Conservation (phyloP, 1,139 yeast genomes). For the Saccharomyces hybrid region DNA sequence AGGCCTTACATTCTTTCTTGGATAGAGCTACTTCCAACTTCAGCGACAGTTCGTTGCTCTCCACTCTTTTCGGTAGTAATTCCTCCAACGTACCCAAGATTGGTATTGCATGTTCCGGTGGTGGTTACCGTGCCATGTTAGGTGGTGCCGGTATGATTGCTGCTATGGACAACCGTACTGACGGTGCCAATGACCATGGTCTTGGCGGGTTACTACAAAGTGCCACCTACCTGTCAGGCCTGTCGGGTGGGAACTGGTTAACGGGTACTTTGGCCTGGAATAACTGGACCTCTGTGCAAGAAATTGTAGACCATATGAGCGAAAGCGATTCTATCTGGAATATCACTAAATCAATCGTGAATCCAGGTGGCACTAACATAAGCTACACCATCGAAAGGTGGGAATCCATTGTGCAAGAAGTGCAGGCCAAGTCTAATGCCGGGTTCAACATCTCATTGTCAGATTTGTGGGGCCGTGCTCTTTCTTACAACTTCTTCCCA, state of each 20-base stretch:
- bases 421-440: slow-evolving; percentile 5
- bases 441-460: slow-evolving; percentile 28
- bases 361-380: slow-evolving; percentile 60
- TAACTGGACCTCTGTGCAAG: slow-evolving; percentile 72
- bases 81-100: slow-evolving; percentile 31
- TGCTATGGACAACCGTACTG: slow-evolving; percentile 69
- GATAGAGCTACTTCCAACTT: slow-evolving; percentile 46
- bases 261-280: slow-evolving; percentile 71
- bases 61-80: slow-evolving; percentile 24
- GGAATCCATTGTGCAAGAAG: slow-evolving; percentile 27
- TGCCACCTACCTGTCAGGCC: slow-evolving; percentile 64
- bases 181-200: slow-evolving; percentile 51
- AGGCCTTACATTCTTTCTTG: slow-evolving; percentile 50
- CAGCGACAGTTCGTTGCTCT: slow-evolving; percentile 26
- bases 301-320: slow-evolving; percentile 34
- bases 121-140: slow-evolving; percentile 87
- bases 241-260: slow-evolving; percentile 36
- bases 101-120: slow-evolving; percentile 80
- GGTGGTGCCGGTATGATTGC: slow-evolving; percentile 76
- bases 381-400: slow-evolving; percentile 49
- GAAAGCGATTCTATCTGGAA: slow-evolving; percentile 48
- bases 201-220: slow-evolving; percentile 72
- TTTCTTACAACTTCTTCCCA: slow-evolving; percentile 67
- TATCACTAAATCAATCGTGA: slow-evolving; percentile 45
- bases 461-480: slow-evolving; percentile 51